Percentiles rank a stretch among this genome's conserved stretches.
phyloP scores from a whole-genome alignment of 805 yeast genomes.

The Zygotorulaspora danielsina region DNA sequence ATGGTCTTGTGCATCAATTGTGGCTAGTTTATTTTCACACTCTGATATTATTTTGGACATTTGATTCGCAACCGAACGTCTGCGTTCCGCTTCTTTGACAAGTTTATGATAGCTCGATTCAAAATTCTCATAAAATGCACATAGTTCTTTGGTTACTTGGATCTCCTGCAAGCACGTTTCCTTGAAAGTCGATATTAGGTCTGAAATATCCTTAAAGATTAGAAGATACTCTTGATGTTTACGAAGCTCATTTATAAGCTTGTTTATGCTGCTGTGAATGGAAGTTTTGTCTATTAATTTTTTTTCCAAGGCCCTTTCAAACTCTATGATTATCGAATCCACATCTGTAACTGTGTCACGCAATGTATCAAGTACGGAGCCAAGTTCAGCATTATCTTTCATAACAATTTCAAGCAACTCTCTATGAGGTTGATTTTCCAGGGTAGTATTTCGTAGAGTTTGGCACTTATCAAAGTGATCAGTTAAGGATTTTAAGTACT shows the following conservation, averaged over 20 bases:
- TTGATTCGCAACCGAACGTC: slow-evolving; percentile 40
- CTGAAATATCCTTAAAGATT: slow-evolving; percentile 31
- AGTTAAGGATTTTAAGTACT: slow-evolving; percentile 64
- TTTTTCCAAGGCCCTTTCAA: slow-evolving; percentile 33
- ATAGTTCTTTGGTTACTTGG: slow-evolving; percentile 34
- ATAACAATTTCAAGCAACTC: slow-evolving; percentile 46
- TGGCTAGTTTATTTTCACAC: slow-evolving; percentile 40
- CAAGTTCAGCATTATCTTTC: slow-evolving; percentile 53
- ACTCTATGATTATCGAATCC: slow-evolving; percentile 18
- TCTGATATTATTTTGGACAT: slow-evolving; percentile 41
- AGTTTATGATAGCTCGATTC: slow-evolving; percentile 49
- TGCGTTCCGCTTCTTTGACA: slow-evolving; percentile 49
- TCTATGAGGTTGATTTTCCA: slow-evolving; percentile 31
- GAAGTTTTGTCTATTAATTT: slow-evolving; percentile 23
- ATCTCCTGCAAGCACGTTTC: slow-evolving; percentile 28
- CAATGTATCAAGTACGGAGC: slow-evolving; percentile 50
- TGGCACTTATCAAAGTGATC: slow-evolving; percentile 79
- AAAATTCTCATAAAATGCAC: slow-evolving; percentile 49
- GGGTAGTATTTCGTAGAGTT: slow-evolving; percentile 32
- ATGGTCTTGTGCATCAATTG: slow-evolving; percentile 43
- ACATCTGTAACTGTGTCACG: slow-evolving; percentile 37
- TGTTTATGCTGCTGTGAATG: slow-evolving; percentile 18
- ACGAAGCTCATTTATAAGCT: slow-evolving; percentile 23
- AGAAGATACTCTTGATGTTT: slow-evolving; percentile 30
- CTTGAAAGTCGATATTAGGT: slow-evolving; percentile 35